These are phyloP conservation scores for Mucor plumbeus DNA, from an alignment of 371 early-diverging fungal species.

Conservation along the genomic window DNA sequence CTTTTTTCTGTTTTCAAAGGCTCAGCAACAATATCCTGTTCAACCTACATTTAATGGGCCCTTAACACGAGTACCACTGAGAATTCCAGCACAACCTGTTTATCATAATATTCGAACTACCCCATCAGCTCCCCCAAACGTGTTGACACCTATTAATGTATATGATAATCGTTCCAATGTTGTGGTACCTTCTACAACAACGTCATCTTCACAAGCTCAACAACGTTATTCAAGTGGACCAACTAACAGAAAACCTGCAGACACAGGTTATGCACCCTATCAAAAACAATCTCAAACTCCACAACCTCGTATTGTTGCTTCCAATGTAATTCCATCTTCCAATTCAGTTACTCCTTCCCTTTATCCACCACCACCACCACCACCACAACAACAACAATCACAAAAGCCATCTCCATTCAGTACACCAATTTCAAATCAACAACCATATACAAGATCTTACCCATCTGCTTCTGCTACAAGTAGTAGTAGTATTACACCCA, in stretches of 20 bases:
- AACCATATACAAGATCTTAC: neutral
- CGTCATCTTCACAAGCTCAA: neutral
- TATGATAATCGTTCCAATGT: conserved; percentile 11
- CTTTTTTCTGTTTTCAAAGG: conserved; percentile 21
- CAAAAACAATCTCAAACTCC: conserved; percentile 21
- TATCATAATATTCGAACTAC: conserved; percentile 17
- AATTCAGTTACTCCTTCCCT: neutral
- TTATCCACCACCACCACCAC: neutral
- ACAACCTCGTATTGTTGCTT: conserved; percentile 8
- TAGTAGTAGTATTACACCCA: conserved; percentile 6
- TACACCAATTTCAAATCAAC: neutral
- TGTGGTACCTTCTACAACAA: neutral
- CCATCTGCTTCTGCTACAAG: conserved; percentile 4
- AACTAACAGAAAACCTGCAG: conserved; percentile 15
- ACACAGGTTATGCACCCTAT: conserved; percentile 27
- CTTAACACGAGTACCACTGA: conserved; percentile 21
- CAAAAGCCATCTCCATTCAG: conserved; percentile 18
- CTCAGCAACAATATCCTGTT: conserved; percentile 22
- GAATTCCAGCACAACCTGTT: conserved; percentile 27
- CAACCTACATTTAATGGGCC: conserved; percentile 23
- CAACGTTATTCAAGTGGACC: conserved; percentile 7
- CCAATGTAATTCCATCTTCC: neutral
- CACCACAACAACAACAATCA: conserved; percentile 11
- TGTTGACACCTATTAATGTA: conserved; percentile 1
- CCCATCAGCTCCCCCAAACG: conserved; percentile 9